phyloP scores from a whole-genome alignment of 306 rosid genomes.

The Castanea crenata region DNA sequence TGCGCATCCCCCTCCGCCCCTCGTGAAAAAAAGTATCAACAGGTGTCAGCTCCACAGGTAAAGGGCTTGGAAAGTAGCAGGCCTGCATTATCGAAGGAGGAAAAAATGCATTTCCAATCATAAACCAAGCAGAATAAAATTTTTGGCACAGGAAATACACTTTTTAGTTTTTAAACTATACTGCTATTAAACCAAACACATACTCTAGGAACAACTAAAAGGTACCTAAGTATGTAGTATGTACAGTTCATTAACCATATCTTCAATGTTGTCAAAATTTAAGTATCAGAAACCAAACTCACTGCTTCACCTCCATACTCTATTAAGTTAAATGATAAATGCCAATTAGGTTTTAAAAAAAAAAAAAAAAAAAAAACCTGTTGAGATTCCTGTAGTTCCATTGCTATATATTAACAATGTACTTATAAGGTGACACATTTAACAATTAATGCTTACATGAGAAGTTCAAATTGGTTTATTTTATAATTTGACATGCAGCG shows the following conservation, averaged over 20 bases:
- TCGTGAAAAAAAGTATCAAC: conserved; percentile 21
- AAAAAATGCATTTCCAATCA: not conserved
- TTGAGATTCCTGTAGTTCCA: not conserved
- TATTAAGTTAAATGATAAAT: not conserved
- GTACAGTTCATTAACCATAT: not conserved
- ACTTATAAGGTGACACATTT: not conserved
- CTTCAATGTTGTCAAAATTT: not conserved
- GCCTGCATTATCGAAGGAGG: conserved; percentile 30
- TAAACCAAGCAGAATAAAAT: not conserved
- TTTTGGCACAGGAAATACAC: not conserved
- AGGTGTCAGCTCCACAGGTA: conserved; percentile 38
- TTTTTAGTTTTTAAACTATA: not conserved
- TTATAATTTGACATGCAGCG: not conserved
- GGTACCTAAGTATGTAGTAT: not conserved
- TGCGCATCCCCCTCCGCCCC: conserved; percentile 10
- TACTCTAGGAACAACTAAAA: not conserved
- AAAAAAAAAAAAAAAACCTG: no score
- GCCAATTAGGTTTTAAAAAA: not conserved
- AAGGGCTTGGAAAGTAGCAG: conserved; percentile 36
- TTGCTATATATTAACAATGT: not conserved
- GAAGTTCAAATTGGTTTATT: not conserved
- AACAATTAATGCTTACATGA: not conserved
- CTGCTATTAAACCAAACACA: not conserved
- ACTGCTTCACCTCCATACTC: not conserved
- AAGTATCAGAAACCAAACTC: not conserved